Conservation (phyloP, 73 alveolate genomes). For the Durusdinium trenchii region DNA sequence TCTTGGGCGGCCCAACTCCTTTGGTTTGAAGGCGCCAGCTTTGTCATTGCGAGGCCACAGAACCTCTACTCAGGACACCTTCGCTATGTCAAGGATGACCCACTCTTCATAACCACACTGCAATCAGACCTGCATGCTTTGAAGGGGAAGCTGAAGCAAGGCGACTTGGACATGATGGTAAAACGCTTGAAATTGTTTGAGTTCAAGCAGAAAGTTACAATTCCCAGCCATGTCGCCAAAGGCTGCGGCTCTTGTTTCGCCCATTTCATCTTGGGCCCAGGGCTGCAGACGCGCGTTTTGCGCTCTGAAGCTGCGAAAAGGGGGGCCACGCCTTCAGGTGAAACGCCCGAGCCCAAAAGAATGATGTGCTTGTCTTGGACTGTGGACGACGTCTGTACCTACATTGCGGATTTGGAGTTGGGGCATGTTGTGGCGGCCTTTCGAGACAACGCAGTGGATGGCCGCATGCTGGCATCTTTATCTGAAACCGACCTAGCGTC, state of each 20-base stretch:
- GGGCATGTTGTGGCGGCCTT: no score
- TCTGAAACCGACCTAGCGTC: no score
- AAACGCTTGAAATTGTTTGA: slow-evolving; percentile 24
- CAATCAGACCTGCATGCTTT: slow-evolving; percentile 8
- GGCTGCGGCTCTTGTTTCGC: background rate
- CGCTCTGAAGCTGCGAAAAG: background rate
- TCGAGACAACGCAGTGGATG: no score
- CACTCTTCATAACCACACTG: slow-evolving; percentile 23
- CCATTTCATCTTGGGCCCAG: no score
- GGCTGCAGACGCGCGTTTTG: no score
- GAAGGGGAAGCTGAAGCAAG: slow-evolving; percentile 6
- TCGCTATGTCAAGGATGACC: slow-evolving; percentile 17
- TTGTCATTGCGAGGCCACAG: slow-evolving; percentile 43
- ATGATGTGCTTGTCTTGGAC: slow-evolving; percentile 10
- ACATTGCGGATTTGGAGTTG: background rate
- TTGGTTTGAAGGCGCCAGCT: slow-evolving; percentile 42
- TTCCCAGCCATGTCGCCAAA: background rate
- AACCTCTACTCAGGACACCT: background rate
- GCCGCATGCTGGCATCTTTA: no score
- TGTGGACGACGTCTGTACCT: background rate
- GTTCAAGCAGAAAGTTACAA: background rate
- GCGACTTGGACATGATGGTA: slow-evolving; percentile 55
- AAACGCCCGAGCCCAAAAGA: slow-evolving; percentile 15
- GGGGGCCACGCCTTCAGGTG: slow-evolving; percentile 12
- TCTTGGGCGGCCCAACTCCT: background rate